Evolutionary conservation across 257 asterid genomes (phyloP).

Genomic region (Petrea volubilis): DNA sequence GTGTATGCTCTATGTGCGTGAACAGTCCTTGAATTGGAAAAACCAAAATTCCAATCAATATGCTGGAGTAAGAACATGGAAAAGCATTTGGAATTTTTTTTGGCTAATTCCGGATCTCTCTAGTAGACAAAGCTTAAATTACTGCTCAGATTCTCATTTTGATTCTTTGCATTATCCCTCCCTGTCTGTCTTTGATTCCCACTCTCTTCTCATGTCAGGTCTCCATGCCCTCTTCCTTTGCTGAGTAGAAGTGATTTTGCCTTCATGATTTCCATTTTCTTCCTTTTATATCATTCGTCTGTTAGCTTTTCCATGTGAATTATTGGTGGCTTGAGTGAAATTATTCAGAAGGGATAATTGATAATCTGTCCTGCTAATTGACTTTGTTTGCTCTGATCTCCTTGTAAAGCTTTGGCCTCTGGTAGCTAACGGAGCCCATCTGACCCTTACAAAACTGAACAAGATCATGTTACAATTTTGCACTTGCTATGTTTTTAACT

Average conservation of each 20-base stretch:
- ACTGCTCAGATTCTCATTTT: background rate
- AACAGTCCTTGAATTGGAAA: background rate
- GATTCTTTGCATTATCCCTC: background rate
- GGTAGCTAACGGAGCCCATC: background rate
- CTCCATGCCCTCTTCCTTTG: background rate
- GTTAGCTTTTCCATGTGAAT: background rate
- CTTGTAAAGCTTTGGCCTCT: too few species aligned
- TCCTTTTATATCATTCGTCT: background rate
- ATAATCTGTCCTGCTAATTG: too few species aligned
- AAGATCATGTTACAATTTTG: background rate
- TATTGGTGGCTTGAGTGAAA: background rate
- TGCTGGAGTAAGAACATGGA: background rate
- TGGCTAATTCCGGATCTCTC: background rate
- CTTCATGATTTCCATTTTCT: background rate
- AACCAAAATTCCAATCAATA: background rate
- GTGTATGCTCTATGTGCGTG: background rate
- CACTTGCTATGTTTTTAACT: background rate
- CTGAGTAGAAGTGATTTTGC: background rate
- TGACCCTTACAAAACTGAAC: background rate
- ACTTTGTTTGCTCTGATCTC: too few species aligned
- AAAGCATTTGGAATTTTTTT: background rate
- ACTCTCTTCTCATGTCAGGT: background rate
- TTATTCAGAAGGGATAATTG: too few species aligned
- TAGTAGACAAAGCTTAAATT: background rate
- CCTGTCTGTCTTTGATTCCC: background rate